Percentiles rank a stretch among this genome's conserved stretches.
These are phyloP conservation scores for Gracilariopsis chorda DNA, from an alignment of 23 red algal species.

Conservation along the genomic window DNA sequence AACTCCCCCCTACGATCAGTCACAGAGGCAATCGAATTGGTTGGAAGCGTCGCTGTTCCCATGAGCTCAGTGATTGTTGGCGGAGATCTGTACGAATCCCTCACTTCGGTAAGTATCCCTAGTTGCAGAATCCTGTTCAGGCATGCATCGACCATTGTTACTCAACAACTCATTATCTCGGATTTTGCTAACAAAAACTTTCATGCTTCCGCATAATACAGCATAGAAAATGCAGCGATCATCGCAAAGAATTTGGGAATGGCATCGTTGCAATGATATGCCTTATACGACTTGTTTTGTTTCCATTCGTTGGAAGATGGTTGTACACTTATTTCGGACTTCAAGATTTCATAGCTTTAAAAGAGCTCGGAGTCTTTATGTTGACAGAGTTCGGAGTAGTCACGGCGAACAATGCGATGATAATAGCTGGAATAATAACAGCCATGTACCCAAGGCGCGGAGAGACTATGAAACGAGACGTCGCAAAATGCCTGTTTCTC, in stretches of 20 bases:
- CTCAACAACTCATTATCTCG: too few species aligned
- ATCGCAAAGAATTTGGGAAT: background rate
- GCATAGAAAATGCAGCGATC: background rate
- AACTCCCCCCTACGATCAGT: background rate
- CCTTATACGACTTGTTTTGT: background rate
- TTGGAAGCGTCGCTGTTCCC: background rate
- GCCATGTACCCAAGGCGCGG: background rate
- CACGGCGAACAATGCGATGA: constrained; percentile 9
- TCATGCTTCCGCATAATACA: background rate
- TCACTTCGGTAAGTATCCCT: background rate
- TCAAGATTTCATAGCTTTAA: background rate
- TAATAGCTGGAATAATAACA: background rate
- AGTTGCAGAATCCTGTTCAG: too few species aligned
- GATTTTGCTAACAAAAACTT: too few species aligned
- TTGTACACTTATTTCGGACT: background rate
- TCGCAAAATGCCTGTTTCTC: constrained; percentile 1
- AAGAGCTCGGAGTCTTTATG: background rate
- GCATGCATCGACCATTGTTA: background rate
- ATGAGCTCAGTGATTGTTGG: constrained; percentile 15
- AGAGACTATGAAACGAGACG: background rate
- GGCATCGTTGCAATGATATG: background rate
- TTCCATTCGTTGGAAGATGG: background rate
- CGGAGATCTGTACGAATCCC: constrained; percentile 2
- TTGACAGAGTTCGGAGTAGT: background rate
- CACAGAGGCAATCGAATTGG: background rate